Percentiles rank a stretch among this genome's conserved stretches.
Evolutionary conservation across 2,329 filamentous ascomycete genomes (phyloP).

Genomic region (Pseudogymnoascus sp.): DNA sequence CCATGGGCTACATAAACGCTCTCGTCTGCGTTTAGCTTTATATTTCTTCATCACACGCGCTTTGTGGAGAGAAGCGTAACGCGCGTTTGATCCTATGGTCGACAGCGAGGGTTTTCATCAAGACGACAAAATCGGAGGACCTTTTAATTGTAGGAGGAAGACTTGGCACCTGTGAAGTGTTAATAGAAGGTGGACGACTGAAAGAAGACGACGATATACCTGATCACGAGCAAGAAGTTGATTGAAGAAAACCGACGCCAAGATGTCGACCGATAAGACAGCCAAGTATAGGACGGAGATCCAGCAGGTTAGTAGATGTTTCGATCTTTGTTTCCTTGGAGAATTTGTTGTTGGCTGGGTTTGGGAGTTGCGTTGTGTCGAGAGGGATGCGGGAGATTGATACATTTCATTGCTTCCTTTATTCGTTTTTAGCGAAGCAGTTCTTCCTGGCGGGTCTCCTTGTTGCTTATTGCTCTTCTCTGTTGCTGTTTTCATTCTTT

Average conservation of each 20-base stretch:
- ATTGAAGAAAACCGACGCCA: conserved; percentile 39
- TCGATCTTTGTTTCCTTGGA: not conserved
- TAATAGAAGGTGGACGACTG: not conserved
- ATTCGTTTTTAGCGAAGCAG: not conserved
- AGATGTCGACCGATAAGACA: conserved; percentile 46
- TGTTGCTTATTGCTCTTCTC: not conserved
- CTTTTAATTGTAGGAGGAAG: not conserved
- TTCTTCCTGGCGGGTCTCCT: not conserved
- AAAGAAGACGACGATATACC: not conserved
- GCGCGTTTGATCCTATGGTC: not conserved
- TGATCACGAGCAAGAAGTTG: conserved; percentile 32
- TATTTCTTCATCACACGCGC: not conserved
- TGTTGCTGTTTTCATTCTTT: not conserved
- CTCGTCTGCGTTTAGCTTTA: not conserved
- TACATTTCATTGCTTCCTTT: not conserved
- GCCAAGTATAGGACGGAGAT: conserved; percentile 97
- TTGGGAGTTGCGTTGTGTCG: not conserved
- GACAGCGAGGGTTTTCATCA: not conserved
- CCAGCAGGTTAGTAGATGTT: conserved; percentile 65
- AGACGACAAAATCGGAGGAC: not conserved
- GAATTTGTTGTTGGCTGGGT: not conserved
- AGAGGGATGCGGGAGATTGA: not conserved
- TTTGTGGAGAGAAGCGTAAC: not conserved
- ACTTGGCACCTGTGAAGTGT: not conserved
- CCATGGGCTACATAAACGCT: not conserved